Evolutionary conservation across 2,329 filamentous ascomycete species (phyloP), one percentile per base, ranked within the genome.

Genomic region (Mycosphaerelloides madeirae): DNA sequence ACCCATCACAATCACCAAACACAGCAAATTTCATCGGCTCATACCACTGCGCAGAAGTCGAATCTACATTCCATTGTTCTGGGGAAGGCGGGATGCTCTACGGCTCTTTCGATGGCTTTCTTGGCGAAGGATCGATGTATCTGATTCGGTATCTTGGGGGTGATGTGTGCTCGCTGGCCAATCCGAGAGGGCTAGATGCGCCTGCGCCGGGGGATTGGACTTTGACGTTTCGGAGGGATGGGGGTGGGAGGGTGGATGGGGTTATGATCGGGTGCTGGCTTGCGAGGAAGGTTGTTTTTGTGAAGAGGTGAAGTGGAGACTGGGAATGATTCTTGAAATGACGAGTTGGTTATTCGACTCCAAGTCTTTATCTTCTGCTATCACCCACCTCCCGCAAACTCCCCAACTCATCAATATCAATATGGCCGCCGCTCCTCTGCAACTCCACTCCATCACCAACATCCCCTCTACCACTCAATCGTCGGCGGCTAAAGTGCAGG

Each of bases 181-280:
- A 65, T 45, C 66, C 66, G 3, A 56, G 70, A 35, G 66, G 65
- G 9, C 50, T 73, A 44, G 70, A 73, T 52, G 63, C 67, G 1
- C 62, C 64, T 3, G 62, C 69, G 0, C 69, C 68, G 1, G 68
- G 69, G 3, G 63, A 71, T 39, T 72, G 70, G 70, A 72, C 70
- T 0, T 48, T 72, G 1, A 60, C 65, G 3, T 65, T 72, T 45
- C 44, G 46, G 20, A 48, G 55, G 3, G 56, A 60, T 13, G 41
- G 29, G 3, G 38, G 44, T 8, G 43, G 37, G 19, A 48, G 33
- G 9, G 52, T 68, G 0, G 38, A 36, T 4, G 56, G 57, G 1
- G 54, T 62, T 8, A 67, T 52, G 1, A 59, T 71, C 36, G 68
- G 69, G 8, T 72, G 68, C 44, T 71, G 68, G 68, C 42, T 71